Base-by-base conservation (phyloP, 495 filamentous ascomycete genomes). In the Hypoxylon intermedium region DNA sequence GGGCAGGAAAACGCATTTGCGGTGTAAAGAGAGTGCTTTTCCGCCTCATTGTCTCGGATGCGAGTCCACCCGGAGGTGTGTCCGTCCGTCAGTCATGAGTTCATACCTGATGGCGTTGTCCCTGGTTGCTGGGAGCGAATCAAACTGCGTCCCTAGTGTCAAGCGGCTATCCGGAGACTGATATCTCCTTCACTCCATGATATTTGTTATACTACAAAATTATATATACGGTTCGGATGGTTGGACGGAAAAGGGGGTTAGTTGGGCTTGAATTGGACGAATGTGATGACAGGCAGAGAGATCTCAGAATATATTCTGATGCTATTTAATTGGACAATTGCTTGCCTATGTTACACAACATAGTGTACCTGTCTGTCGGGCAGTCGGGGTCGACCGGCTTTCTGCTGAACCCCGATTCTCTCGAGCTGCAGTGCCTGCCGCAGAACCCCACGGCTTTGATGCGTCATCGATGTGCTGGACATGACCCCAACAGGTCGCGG, bases 1-100 rank as follows among this genome's bases (percentile, higher is more conserved):
- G 81, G 82, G 2, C 76, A 80, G 63, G 62, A 75, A 45, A 68
- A 70, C 69, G 23, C 62, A 0, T 50, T 65, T 19, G 64, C 51
- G 2, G 53, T 61, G 31, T 69, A 62, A 43, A 15, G 24, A 20
- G 26, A 1, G 30, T 18, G 30, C 11, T 19, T 43, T 21, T 34
- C 9, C 36, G 1, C n/a, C n/a, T 3, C n/a, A 15, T 9, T 44
- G 43, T 42, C 33, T 36, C 33, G 5, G n/a, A 19, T 38, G 18
- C 7, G 16, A n/a, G n/a, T n/a, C n/a, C n/a, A n/a, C n/a, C n/a
- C n/a, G n/a, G n/a, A n/a, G n/a, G n/a, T n/a, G n/a, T n/a, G n/a
- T n/a, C n/a, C n/a, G n/a, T n/a, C n/a, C n/a, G n/a, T n/a, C n/a
- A n/a, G 26, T 30, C 26, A 30, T 30, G 26, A 5, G 26, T 30